These are phyloP conservation scores for Bromus sterilis DNA, from an alignment of 176 grass and related monocot genomes.

Conservation along the genomic window DNA sequence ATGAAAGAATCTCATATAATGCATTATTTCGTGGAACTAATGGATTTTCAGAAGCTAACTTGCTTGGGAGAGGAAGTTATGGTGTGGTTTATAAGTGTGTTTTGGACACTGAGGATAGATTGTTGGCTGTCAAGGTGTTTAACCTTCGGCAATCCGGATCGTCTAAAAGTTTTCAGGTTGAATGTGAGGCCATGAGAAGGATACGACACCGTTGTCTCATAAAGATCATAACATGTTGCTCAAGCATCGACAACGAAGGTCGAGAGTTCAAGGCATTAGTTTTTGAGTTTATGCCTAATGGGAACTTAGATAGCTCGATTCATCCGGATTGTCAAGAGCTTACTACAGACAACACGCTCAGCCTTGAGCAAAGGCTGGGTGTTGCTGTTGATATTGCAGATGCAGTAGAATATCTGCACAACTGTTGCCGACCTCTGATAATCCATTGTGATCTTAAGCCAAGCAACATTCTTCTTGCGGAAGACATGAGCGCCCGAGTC, in stretches of 20 bases:
- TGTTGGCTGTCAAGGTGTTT: slow-evolving; percentile 9
- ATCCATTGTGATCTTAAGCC: slow-evolving; percentile 2
- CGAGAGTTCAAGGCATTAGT: neutral
- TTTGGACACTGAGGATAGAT: neutral
- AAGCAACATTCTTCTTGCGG: slow-evolving; percentile 7
- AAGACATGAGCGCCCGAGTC: neutral
- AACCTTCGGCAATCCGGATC: neutral
- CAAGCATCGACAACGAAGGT: neutral
- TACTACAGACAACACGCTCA: neutral
- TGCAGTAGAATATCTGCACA: slow-evolving; percentile 3
- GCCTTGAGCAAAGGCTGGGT: neutral
- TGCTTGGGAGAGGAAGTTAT: slow-evolving; percentile 5
- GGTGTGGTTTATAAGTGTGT: neutral
- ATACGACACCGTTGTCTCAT: neutral
- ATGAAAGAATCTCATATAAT: neutral
- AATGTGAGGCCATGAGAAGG: slow-evolving; percentile 11
- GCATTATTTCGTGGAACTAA: neutral
- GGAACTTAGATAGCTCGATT: neutral
- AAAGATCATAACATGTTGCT: neutral
- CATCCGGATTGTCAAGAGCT: neutral
- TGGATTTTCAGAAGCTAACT: neutral
- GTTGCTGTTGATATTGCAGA: neutral
- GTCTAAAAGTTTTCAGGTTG: slow-evolving; percentile 5
- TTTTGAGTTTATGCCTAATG: neutral
- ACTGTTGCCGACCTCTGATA: neutral